phyloP scores from a whole-genome alignment of 164 flowering plant genomes.

The Protea cynaroides region DNA sequence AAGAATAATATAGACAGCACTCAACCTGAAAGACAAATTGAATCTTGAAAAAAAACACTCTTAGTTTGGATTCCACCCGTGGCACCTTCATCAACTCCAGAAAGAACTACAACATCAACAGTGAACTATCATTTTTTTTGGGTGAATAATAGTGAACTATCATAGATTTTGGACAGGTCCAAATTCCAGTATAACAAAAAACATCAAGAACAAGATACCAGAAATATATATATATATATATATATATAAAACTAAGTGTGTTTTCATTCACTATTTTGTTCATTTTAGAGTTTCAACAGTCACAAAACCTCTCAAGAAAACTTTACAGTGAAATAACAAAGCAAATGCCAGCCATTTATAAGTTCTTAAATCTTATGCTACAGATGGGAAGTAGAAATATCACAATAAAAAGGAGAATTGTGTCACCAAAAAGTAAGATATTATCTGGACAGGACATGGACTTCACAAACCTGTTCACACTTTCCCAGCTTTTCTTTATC shows the following conservation, averaged over 20 bases:
- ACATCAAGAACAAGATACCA: no score
- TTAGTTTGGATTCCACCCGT: slow-evolving; percentile 81
- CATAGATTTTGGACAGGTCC: no score
- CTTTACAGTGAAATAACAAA: background rate
- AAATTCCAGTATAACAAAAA: no score
- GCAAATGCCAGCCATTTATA: no score
- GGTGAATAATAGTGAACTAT: slow-evolving; percentile 7
- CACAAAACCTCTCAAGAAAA: background rate
- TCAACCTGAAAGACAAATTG: slow-evolving; percentile 86
- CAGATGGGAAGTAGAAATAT: no score
- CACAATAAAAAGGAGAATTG: background rate
- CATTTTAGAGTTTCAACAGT: no score
- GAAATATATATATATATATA: no score
- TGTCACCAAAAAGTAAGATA: background rate
- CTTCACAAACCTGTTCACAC: slow-evolving; percentile 82
- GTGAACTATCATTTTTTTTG: background rate
- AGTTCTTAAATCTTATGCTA: background rate
- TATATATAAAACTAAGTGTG: no score
- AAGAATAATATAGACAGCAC: slow-evolving; percentile 18
- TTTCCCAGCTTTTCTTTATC: slow-evolving; percentile 76
- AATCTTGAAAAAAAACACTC: slow-evolving; percentile 92
- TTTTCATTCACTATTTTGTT: no score
- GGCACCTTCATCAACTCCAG: slow-evolving; percentile 97
- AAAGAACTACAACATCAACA: slow-evolving; percentile 52
- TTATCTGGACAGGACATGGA: slow-evolving; percentile 2